Percentiles rank a stretch among this genome's conserved stretches.
Evolutionary conservation across 768 basidiomycete species (phyloP).

Genomic region (Imleria badia): DNA sequence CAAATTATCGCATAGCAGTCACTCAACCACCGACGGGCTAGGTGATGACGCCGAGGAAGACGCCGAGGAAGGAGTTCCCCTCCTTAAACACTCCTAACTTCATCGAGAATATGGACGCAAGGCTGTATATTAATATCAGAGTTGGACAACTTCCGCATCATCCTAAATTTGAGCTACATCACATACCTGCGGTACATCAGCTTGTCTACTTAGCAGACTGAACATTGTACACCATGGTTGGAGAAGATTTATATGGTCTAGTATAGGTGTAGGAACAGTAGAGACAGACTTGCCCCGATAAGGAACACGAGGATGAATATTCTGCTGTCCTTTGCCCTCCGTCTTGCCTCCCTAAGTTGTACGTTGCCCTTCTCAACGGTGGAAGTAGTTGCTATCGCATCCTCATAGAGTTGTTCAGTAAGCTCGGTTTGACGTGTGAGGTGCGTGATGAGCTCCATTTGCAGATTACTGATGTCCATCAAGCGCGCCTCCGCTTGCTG

Average conservation of each 20-base stretch:
- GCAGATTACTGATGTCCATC: conserved; percentile 89
- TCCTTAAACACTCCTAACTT: conserved; percentile 28
- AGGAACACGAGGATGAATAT: conserved; percentile 91
- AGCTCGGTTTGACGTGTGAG: conserved; percentile 87
- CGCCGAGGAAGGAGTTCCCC: conserved; percentile 57
- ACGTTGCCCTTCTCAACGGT: conserved; percentile 88
- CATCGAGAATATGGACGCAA: neutral
- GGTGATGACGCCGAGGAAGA: conserved; percentile 62
- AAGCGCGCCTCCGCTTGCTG: conserved; percentile 90
- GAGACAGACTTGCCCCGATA: conserved; percentile 84
- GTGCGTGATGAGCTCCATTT: conserved; percentile 88
- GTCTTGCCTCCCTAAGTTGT: conserved; percentile 86
- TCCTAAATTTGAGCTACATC: neutral
- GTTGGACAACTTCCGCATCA: neutral
- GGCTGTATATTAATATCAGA: neutral
- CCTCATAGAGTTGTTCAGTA: conserved; percentile 92
- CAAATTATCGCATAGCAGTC: conserved; percentile 47
- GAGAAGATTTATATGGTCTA: conserved; percentile 33
- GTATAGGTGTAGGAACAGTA: conserved; percentile 94
- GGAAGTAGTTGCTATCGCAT: conserved; percentile 84
- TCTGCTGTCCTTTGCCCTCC: conserved; percentile 83
- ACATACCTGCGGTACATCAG: neutral
- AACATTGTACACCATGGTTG: conserved; percentile 5
- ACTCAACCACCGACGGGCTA: conserved; percentile 50
- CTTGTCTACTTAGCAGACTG: neutral